Evolutionary conservation across 352 stramenopile species (phyloP).

Genomic region (Pythium inflatum): DNA sequence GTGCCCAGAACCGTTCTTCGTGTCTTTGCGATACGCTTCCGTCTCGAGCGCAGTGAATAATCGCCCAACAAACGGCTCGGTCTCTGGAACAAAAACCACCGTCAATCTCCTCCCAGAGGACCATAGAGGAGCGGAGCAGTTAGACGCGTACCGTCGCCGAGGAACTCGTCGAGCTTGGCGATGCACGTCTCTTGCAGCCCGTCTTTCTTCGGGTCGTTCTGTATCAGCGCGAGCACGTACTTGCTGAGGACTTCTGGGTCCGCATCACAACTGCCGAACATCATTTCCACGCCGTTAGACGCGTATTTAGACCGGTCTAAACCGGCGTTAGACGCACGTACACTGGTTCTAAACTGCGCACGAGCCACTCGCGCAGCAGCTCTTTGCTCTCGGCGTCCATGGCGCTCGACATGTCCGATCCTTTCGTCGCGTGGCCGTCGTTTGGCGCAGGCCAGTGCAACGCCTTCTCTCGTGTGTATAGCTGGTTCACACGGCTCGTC

Average conservation of each 20-base stretch:
- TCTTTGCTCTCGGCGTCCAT: constrained; percentile 85
- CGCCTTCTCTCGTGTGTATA: constrained; percentile 2
- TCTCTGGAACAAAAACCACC: constrained; percentile 52
- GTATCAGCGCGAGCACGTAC: constrained; percentile 84
- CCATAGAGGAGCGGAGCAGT: not conserved
- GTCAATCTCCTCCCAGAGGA: not conserved
- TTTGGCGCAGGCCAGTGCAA: constrained; percentile 12
- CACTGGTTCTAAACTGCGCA: constrained; percentile 85
- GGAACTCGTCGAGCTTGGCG: constrained; percentile 83
- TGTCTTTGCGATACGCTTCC: constrained; percentile 51
- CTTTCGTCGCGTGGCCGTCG: not conserved
- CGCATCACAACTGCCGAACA: constrained; percentile 68
- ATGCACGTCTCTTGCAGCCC: constrained; percentile 74
- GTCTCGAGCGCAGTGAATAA: constrained; percentile 72
- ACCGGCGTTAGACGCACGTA: constrained; percentile 38
- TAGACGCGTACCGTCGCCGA: constrained; percentile 68
- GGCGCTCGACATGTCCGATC: not conserved
- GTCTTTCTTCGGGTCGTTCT: constrained; percentile 78
- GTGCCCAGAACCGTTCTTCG: constrained; percentile 1
- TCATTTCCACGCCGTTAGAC: not conserved
- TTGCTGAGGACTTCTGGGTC: constrained; percentile 88
- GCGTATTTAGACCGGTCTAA: no score
- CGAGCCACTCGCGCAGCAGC: constrained; percentile 85
- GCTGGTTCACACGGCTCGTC: constrained; percentile 24
- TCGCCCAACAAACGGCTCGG: constrained; percentile 65